A percentile compares a stretch with the other conserved stretches of the same genome.
phyloP scores from a whole-genome alignment of 192 early-diverging fungal genomes.

The Kickxella alabastrina region DNA sequence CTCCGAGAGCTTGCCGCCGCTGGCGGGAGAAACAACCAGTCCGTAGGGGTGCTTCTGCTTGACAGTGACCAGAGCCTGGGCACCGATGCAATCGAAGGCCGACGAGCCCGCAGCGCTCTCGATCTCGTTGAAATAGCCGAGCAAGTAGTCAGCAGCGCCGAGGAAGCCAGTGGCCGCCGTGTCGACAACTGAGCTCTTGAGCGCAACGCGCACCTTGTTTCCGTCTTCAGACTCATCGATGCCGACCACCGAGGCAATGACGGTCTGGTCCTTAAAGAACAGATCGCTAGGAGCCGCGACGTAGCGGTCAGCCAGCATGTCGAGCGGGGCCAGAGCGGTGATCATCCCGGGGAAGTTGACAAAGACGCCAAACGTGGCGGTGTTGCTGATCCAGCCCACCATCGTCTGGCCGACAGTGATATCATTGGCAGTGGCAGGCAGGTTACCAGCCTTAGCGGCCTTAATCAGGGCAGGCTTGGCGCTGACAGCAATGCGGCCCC shows the following conservation, averaged over 20 bases:
- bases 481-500: constrained; percentile 53
- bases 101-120: constrained; percentile 38
- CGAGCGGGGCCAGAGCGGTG: constrained; percentile 55
- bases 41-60: constrained; percentile 58
- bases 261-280: constrained; percentile 65
- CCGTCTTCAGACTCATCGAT: constrained; percentile 51
- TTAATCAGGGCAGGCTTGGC: constrained; percentile 62
- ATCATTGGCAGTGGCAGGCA: constrained; percentile 34
- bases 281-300: constrained; percentile 54
- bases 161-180: constrained; percentile 37
- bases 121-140: constrained; percentile 51
- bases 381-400: constrained; percentile 61
- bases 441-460: constrained; percentile 53
- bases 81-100: constrained; percentile 49
- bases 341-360: constrained; percentile 60
- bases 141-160: constrained; percentile 53
- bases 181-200: constrained; percentile 64
- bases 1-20: constrained; percentile 9
- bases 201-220: constrained; percentile 54
- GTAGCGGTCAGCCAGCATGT: constrained; percentile 61
- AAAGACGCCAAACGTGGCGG: constrained; percentile 63
- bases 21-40: constrained; percentile 47
- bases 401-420: constrained; percentile 57
- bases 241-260: constrained; percentile 57
- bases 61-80: constrained; percentile 45